Base-by-base conservation (phyloP, 1,284 basidiomycete species). In the Entoloma clypeatum region DNA sequence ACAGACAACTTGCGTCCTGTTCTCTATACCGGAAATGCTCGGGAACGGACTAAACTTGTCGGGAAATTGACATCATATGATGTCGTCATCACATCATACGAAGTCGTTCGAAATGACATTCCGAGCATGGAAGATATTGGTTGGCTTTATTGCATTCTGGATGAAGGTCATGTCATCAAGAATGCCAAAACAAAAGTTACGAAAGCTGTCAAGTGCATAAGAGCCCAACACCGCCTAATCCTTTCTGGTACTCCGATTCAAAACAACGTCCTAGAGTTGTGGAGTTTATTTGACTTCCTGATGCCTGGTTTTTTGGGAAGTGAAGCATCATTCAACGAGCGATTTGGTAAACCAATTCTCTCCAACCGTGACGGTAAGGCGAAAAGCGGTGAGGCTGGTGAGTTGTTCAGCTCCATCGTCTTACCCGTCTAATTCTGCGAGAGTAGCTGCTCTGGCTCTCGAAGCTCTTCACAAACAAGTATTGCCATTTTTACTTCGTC, bases 221-320 rank as follows among this genome's bases (percentile, higher is more conserved):
- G 79, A 39, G 90, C 95, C 1, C 85, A 95, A 50, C 96, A 99
- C 64, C 83, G 96, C 10, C 71, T 99, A 13, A 86, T 99, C 55
- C 71, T 99, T 1, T 96, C 93, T 0, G 96, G 96, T 18, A 99
- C 96, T 8, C 96, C 96, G 0, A 98, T 99, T 45, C 96, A 99
- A 69, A 99, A 99, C 65, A 99, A 99, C 58, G 94, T 99, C 6
- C 71, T 99, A 28, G 96, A 99, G 63, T 69, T 99, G 3, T 99
- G 96, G 96, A 96, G 91, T 64, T 70, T 99, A 43, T 99, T 99
- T 63, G 96, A 99, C 64, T 99, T 98, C 67, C 68, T 99, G 52
- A 99, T 99, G 96, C 96, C 96, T 14, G 96, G 96, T 1, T 99
- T 99, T 69, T 69, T 99, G 34, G 96, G 96, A 17, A 92, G 85